phyloP scores from a whole-genome alignment of 768 basidiomycete species.

The Mycena filopes region DNA sequence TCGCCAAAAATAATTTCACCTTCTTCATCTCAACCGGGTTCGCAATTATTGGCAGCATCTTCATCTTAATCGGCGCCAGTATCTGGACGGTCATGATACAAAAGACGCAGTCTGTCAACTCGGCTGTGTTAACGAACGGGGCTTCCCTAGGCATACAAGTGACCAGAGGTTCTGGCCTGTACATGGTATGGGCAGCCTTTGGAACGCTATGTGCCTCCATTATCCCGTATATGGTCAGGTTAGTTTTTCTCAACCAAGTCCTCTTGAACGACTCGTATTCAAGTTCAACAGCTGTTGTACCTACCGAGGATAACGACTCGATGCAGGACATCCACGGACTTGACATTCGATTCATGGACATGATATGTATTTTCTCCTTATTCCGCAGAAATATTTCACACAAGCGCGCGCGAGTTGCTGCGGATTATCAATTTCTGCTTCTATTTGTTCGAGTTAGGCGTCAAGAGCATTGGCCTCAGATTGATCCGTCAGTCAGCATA shows the following conservation, averaged over 20 bases:
- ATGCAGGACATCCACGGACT: conserved; percentile 26
- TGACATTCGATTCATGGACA: conserved; percentile 10
- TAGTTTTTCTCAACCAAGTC: conserved; percentile 34
- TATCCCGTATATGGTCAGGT: conserved; percentile 85
- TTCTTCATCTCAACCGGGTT: conserved; percentile 76
- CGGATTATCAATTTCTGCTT: too few relatives aligned
- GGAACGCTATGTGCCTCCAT: conserved; percentile 71
- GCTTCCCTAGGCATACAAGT: conserved; percentile 71
- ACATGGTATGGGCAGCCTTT: conserved; percentile 80
- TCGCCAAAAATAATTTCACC: conserved; percentile 69
- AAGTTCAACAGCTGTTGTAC: conserved; percentile 75
- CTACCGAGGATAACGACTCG: conserved; percentile 67
- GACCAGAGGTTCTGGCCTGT: conserved; percentile 69
- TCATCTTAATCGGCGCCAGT: conserved; percentile 74
- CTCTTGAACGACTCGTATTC: neutral
- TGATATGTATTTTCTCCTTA: conserved; percentile 30
- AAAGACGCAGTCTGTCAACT: conserved; percentile 70
- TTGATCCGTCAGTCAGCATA: neutral
- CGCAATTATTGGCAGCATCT: conserved; percentile 66
- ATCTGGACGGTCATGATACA: conserved; percentile 85
- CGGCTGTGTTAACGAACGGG: conserved; percentile 52
- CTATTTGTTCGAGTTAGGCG: neutral
- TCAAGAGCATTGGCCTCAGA: neutral
- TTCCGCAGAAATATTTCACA: conserved; percentile 24
- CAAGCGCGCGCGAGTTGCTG: too few relatives aligned